Percentiles rank a stretch among this genome's conserved stretches.
phyloP scores from a whole-genome alignment of 768 basidiomycete species.

The Porphyrellus cyaneotinctus region DNA sequence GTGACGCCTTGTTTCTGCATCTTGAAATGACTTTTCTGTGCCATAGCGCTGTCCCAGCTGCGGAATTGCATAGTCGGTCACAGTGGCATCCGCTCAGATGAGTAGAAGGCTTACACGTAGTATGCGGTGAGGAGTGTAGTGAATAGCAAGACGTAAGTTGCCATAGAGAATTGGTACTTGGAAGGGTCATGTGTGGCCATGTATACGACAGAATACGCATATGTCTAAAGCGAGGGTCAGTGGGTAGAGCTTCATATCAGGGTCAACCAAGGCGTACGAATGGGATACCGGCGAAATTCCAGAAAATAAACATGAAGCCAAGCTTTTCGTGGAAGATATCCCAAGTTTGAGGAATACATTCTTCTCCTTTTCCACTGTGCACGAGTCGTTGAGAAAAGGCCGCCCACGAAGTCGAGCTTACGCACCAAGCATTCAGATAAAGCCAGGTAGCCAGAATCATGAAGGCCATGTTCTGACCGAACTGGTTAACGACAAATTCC shows the following conservation, averaged over 20 bases:
- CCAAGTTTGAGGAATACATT: slow-evolving; percentile 96
- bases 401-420: not conserved
- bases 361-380: slow-evolving; percentile 81
- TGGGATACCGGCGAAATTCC: slow-evolving; percentile 92
- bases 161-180: slow-evolving; percentile 83
- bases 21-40: slow-evolving; percentile 96
- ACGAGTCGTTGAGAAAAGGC: not conserved
- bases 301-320: slow-evolving; percentile 98
- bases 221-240: slow-evolving; percentile 52
- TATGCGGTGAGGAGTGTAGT: slow-evolving; percentile 77
- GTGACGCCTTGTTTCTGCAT: slow-evolving; percentile 92
- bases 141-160: slow-evolving; percentile 68
- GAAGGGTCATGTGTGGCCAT: slow-evolving; percentile 94
- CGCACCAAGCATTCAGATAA: slow-evolving; percentile 93
- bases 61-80: slow-evolving; percentile 1
- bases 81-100: not conserved
- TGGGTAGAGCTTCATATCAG: not conserved
- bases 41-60: slow-evolving; percentile 93
- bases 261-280: slow-evolving; percentile 57
- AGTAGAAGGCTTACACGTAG: slow-evolving; percentile 59
- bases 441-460: slow-evolving; percentile 94
- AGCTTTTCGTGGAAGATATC: slow-evolving; percentile 99
- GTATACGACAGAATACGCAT: slow-evolving; percentile 95
- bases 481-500: not conserved
- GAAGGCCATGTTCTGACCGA: slow-evolving; percentile 86